Percentiles rank a stretch among this genome's conserved stretches.
Evolutionary conservation across 2,329 filamentous ascomycete species (phyloP).

Genomic region (Ophiostoma angusticollis): DNA sequence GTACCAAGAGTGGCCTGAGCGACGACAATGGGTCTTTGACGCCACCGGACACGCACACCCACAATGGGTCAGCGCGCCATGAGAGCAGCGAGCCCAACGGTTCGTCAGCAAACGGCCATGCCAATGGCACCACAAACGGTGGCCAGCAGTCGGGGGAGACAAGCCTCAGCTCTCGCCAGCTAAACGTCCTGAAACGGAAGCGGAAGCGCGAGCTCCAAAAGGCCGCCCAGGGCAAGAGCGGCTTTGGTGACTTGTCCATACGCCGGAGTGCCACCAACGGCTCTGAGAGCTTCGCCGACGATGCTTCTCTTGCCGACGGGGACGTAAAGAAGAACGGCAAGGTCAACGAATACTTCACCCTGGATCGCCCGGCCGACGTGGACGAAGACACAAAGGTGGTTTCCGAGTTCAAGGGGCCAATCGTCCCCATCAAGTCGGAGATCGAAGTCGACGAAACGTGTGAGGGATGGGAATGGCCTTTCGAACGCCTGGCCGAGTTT

Average conservation of each 20-base stretch:
- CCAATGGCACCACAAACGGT: slow-evolving; percentile 16
- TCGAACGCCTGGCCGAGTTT: slow-evolving; percentile 85
- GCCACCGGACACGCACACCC: slow-evolving; percentile 26
- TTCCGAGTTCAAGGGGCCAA: slow-evolving; percentile 83
- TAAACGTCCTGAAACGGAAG: slow-evolving; percentile 90
- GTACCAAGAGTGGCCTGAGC: slow-evolving; percentile 18
- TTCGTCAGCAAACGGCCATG: slow-evolving; percentile 1
- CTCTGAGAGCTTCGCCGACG: slow-evolving; percentile 49
- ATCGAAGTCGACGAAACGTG: slow-evolving; percentile 66
- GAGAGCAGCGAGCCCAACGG: slow-evolving; percentile 3
- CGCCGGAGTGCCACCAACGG: slow-evolving; percentile 48
- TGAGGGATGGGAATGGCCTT: slow-evolving; percentile 82
- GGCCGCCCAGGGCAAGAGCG: slow-evolving; percentile 72
- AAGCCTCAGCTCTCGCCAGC: slow-evolving; percentile 77
- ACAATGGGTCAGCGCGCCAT: slow-evolving; percentile 12
- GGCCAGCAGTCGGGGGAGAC: slow-evolving; percentile 37
- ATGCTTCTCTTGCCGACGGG: slow-evolving; percentile 38
- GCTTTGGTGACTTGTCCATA: slow-evolving; percentile 74
- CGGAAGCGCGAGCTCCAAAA: slow-evolving; percentile 81
- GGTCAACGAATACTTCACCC: slow-evolving; percentile 74
- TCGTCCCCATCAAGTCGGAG: slow-evolving; percentile 71
- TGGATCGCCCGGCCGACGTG: slow-evolving; percentile 62
- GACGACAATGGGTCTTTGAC: slow-evolving; percentile 20
- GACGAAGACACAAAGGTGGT: slow-evolving; percentile 90
- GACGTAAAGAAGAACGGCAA: slow-evolving; percentile 51